Percentiles rank a stretch among this genome's conserved stretches.
These are phyloP conservation scores for Zostera marina DNA, from an alignment of 116 monocot species.

Conservation along the genomic window DNA sequence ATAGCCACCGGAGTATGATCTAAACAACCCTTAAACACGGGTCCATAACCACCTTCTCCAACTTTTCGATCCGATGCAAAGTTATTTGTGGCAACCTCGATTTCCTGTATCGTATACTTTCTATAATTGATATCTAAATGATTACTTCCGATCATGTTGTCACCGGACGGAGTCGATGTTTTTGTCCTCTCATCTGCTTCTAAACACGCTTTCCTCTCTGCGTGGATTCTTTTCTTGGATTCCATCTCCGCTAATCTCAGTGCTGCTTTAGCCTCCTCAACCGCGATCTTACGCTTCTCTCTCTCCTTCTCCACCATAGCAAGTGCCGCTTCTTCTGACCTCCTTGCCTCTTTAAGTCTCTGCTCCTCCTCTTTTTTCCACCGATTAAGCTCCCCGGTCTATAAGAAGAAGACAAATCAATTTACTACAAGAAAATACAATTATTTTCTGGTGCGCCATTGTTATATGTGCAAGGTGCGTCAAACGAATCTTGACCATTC, in stretches of 20 bases:
- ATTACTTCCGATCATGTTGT: not conserved
- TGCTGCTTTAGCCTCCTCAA: conserved; percentile 16
- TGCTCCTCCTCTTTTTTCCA: conserved; percentile 22
- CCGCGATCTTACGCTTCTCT: conserved; percentile 7
- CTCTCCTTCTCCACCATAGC: conserved; percentile 14
- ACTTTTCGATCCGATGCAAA: conserved; percentile 2
- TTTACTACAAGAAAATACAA: too few species aligned
- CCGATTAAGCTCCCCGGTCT: conserved; percentile 16
- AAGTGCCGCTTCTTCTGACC: conserved; percentile 13
- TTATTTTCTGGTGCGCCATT: too few species aligned
- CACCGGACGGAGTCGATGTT: not conserved
- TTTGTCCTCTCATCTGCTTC: conserved; percentile 7
- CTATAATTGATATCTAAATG: not conserved
- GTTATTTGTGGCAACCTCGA: conserved; percentile 6
- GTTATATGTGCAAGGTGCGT: too few species aligned
- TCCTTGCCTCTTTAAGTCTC: conserved; percentile 12
- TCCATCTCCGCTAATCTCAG: conserved; percentile 16
- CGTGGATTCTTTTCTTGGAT: conserved; percentile 14
- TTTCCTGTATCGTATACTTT: conserved; percentile 10
- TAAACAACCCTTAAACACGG: conserved; percentile 4
- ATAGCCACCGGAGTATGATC: conserved; percentile 11
- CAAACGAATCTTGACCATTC: too few species aligned
- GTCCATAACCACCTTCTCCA: conserved; percentile 11
- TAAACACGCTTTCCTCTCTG: conserved; percentile 11
- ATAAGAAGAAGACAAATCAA: not conserved